Conservation (phyloP, 257 asterid species). For the Solanum commersonii region DNA sequence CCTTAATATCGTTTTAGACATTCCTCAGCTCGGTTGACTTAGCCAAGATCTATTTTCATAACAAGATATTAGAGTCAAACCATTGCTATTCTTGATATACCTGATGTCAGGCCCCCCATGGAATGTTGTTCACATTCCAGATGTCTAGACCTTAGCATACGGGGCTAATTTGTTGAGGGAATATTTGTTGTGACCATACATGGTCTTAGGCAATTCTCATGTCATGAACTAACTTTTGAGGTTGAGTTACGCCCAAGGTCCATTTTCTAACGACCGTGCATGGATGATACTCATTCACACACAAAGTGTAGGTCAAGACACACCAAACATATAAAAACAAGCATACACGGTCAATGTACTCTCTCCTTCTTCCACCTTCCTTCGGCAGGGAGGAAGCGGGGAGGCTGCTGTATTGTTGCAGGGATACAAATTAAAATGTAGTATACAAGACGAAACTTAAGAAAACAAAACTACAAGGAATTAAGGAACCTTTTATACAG, state of each 20-base stretch:
- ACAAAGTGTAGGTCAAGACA: background rate
- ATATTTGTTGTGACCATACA: background rate
- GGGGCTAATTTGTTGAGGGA: background rate
- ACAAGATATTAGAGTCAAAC: background rate
- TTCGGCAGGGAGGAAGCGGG: background rate
- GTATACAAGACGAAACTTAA: background rate
- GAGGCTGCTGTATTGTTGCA: background rate
- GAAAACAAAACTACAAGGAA: background rate
- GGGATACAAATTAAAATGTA: background rate
- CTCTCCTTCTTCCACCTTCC: background rate
- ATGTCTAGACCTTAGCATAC: background rate
- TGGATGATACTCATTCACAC: background rate
- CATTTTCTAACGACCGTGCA: background rate
- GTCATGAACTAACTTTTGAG: background rate
- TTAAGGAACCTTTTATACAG: slow-evolving; percentile 63
- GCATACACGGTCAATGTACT: background rate
- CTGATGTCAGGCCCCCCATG: background rate
- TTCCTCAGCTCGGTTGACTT: background rate
- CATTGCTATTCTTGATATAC: background rate
- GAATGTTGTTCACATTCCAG: background rate
- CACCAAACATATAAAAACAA: background rate
- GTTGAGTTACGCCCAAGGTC: background rate
- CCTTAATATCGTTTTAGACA: background rate
- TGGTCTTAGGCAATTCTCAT: background rate
- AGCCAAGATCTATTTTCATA: background rate